Evolutionary conservation across 2,329 filamentous ascomycete species (phyloP).

Genomic region (Beauveria scarabaeidicola): DNA sequence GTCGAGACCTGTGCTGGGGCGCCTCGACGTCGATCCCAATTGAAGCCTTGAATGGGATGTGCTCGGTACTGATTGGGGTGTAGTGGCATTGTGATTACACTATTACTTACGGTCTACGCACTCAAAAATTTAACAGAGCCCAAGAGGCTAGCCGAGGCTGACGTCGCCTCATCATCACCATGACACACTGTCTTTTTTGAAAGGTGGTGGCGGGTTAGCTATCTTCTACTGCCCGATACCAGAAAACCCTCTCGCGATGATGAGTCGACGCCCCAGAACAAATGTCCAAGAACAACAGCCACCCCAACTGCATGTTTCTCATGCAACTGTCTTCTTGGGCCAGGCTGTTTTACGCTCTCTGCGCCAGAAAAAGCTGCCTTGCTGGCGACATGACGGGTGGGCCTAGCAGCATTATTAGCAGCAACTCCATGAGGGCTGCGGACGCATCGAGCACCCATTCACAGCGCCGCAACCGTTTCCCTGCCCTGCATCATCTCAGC

Average conservation of each 20-base stretch:
- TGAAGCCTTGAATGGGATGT: neutral
- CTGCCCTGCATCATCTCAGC: neutral
- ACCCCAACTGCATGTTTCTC: neutral
- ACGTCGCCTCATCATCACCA: neutral
- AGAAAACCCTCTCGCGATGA: too few relatives aligned
- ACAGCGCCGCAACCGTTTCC: neutral
- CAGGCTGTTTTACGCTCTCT: constrained; percentile 2
- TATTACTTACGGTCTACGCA: neutral
- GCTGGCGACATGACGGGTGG: neutral
- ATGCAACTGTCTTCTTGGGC: neutral
- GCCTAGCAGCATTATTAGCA: neutral
- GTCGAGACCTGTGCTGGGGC: neutral
- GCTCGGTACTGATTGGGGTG: neutral
- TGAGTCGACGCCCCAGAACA: neutral
- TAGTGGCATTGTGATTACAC: neutral
- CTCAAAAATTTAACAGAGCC: neutral
- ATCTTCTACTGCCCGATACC: neutral
- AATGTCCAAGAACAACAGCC: neutral
- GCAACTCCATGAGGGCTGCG: neutral
- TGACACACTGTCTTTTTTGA: neutral
- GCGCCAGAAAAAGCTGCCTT: neutral
- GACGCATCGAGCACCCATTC: neutral
- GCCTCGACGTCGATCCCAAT: constrained; percentile 8
- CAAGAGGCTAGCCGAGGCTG: constrained; percentile 4
- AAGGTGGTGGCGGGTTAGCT: neutral